phyloP scores from a whole-genome alignment of 306 rosid genomes.

The Acacia melanoxylon region DNA sequence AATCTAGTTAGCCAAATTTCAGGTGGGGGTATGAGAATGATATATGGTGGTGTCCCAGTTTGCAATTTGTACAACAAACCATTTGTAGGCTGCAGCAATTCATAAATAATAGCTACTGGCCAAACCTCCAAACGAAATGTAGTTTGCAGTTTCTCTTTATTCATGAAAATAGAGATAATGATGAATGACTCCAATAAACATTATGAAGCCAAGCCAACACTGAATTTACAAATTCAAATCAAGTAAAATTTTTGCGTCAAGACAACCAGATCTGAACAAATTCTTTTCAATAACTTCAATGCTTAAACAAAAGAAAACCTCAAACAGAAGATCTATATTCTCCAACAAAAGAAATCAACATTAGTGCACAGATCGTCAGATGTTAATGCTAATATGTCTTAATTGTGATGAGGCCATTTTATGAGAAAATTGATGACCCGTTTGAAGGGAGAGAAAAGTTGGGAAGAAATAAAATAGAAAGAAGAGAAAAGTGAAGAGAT shows the following conservation, averaged over 20 bases:
- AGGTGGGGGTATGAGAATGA: background rate
- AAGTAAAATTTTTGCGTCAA: background rate
- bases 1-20: background rate
- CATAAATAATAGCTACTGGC: background rate
- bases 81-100: background rate
- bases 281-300: background rate
- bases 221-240: background rate
- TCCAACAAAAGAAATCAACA: background rate
- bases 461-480: no score
- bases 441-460: background rate
- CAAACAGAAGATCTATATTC: background rate
- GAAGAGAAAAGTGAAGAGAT: no score
- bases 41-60: background rate
- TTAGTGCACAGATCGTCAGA: background rate
- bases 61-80: background rate
- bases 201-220: background rate
- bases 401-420: background rate
- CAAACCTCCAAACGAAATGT: background rate
- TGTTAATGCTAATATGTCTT: background rate
- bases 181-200: background rate
- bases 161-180: background rate
- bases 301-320: background rate
- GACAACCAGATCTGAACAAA: background rate
- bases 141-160: background rate
- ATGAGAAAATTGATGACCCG: background rate